Conservation (phyloP, 805 yeast genomes). For the Sungouiella thailandica region DNA sequence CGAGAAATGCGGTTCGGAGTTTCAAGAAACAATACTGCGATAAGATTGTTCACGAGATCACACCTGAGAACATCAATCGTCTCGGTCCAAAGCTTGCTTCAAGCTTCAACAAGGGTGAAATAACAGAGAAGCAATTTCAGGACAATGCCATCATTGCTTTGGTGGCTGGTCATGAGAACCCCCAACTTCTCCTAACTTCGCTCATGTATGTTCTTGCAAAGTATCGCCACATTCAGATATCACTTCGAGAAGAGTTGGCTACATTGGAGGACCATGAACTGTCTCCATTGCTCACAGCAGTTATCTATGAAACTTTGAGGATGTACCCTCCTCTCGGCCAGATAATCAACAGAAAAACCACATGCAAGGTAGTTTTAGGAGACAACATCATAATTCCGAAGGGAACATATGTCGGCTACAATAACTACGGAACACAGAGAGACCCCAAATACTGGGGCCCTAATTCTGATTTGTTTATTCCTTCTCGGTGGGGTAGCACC, state of each 20-base stretch:
- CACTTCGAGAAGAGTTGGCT: slow-evolving; percentile 19
- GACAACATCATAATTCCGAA: slow-evolving; percentile 41
- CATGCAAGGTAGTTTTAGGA: slow-evolving; percentile 36
- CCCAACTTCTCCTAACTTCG: slow-evolving; percentile 47
- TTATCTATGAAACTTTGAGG: slow-evolving; percentile 45
- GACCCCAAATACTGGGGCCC: slow-evolving; percentile 41
- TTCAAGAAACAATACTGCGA: slow-evolving; percentile 14
- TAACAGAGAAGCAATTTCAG: slow-evolving; percentile 43
- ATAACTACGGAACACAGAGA: slow-evolving; percentile 49
- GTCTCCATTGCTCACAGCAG: slow-evolving; percentile 25
- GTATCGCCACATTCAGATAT: slow-evolving; percentile 27
- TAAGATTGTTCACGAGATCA: slow-evolving; percentile 21
- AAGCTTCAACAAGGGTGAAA: slow-evolving; percentile 31
- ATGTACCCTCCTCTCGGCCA: slow-evolving; percentile 54
- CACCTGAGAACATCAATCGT: slow-evolving; percentile 29
- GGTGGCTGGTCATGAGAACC: slow-evolving; percentile 64
- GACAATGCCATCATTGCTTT: slow-evolving; percentile 53
- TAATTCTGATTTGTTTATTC: slow-evolving; percentile 39
- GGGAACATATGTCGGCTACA: slow-evolving; percentile 51
- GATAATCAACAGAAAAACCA: slow-evolving; percentile 47
- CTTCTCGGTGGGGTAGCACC: slow-evolving; percentile 48
- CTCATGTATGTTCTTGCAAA: slow-evolving; percentile 45
- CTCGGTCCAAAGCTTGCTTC: slow-evolving; percentile 27
- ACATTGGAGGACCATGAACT: slow-evolving; percentile 1
- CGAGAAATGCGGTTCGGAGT: slow-evolving; percentile 32